Evolutionary conservation across 2,329 filamentous ascomycete species (phyloP).

Genomic region (Chrysoporthe cubensis): DNA sequence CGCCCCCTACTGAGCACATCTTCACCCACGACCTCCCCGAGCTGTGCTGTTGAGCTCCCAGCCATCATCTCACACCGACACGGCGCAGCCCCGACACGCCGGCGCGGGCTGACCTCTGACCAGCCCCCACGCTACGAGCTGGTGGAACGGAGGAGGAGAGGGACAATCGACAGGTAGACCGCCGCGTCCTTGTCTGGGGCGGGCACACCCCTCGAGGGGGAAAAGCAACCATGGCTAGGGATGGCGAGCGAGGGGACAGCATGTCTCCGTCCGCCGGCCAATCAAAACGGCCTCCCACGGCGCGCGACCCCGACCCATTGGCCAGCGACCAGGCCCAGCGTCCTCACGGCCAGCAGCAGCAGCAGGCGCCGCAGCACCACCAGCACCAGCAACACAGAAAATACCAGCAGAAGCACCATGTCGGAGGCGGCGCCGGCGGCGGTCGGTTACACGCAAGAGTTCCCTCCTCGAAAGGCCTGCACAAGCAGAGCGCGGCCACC

Average conservation of each 20-base stretch:
- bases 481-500: constrained; percentile 46
- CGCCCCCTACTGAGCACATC: neutral
- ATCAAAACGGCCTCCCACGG: constrained; percentile 56
- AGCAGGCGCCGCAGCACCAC: constrained; percentile 39
- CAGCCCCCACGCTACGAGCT: neutral
- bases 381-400: constrained; percentile 30
- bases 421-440: constrained; percentile 38
- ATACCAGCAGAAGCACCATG: constrained; percentile 44
- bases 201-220: constrained; percentile 9
- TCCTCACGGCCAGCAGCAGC: constrained; percentile 38
- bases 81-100: neutral
- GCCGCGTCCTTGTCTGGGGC: neutral
- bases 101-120: neutral
- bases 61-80: neutral
- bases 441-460: constrained; percentile 55
- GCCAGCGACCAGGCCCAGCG: constrained; percentile 40
- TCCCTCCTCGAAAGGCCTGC: constrained; percentile 56
- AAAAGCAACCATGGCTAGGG: constrained; percentile 39
- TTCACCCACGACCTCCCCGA: neutral
- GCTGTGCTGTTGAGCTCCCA: no score
- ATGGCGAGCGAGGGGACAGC: constrained; percentile 51
- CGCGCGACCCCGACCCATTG: constrained; percentile 43
- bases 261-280: constrained; percentile 50
- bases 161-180: neutral
- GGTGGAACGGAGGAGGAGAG: constrained; percentile 8